phyloP scores from a whole-genome alignment of 2,329 filamentous ascomycete species.

The Herpotrichia juniperi region DNA sequence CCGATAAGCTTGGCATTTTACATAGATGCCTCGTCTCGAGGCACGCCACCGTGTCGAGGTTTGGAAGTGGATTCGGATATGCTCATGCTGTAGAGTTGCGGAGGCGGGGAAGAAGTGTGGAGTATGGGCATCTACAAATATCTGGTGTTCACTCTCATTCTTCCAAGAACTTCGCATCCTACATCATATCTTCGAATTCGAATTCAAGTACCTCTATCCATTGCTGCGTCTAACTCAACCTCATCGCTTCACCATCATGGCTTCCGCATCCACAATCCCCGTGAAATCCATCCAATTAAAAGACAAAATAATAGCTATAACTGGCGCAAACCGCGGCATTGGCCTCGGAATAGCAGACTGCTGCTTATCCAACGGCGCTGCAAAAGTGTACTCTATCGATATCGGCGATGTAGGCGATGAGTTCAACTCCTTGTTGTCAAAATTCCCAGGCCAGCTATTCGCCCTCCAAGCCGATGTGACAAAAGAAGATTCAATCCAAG shows the following conservation, averaged over 20 bases:
- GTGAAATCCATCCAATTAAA: slow-evolving; percentile 33
- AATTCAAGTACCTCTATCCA: background rate
- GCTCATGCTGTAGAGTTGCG: background rate
- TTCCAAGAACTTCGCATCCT: background rate
- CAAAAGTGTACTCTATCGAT: slow-evolving; percentile 55
- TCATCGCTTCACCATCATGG: no score
- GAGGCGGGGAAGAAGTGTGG: background rate
- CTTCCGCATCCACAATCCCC: slow-evolving; percentile 20
- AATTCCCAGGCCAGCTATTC: slow-evolving; percentile 49
- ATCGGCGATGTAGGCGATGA: slow-evolving; percentile 52
- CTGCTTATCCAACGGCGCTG: slow-evolving; percentile 54
- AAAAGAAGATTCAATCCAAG: slow-evolving; percentile 52
- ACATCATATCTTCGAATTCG: no score
- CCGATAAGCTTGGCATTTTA: background rate
- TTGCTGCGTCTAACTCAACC: no score
- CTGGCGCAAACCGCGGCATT: slow-evolving; percentile 37
- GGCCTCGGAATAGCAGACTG: slow-evolving; percentile 55
- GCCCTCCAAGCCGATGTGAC: slow-evolving; percentile 56
- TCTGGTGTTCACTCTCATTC: background rate
- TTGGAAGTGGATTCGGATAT: background rate
- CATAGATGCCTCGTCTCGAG: slow-evolving; percentile 8
- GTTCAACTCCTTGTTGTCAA: slow-evolving; percentile 45
- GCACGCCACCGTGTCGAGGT: background rate
- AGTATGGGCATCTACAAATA: background rate
- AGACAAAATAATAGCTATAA: slow-evolving; percentile 30